Percentiles rank a stretch among this genome's conserved stretches.
Evolutionary conservation across 208 protist genomes (phyloP).

Genomic region (Trypanosoma mega): DNA sequence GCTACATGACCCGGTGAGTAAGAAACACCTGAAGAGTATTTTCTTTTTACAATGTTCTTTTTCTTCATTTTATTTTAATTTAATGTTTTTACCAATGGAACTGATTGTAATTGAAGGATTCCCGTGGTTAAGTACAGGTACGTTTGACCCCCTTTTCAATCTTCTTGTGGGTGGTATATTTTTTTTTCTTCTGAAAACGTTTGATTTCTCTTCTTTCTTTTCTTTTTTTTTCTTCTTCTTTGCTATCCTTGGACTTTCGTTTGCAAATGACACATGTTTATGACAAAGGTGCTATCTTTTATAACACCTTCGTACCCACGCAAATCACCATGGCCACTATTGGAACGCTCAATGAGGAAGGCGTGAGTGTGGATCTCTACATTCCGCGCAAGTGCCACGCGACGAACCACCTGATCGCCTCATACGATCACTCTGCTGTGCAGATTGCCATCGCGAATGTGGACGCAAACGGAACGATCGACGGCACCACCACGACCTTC

Average conservation of each 20-base stretch:
- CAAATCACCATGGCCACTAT: conserved; percentile 85
- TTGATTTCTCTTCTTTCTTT: not conserved
- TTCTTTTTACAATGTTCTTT: too few relatives aligned
- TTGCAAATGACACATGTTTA: too few relatives aligned
- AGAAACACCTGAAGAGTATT: too few relatives aligned
- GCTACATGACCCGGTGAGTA: too few relatives aligned
- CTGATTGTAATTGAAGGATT: too few relatives aligned
- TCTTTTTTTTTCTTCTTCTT: conserved; percentile 5
- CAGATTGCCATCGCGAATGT: conserved; percentile 97
- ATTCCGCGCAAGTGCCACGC: conserved; percentile 97
- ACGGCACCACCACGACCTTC: conserved; percentile 91
- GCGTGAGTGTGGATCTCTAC: conserved; percentile 94
- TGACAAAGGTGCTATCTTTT: too few relatives aligned
- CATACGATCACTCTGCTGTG: conserved; percentile 94
- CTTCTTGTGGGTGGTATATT: not conserved
- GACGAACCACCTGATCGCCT: conserved; percentile 94
- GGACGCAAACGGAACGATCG: conserved; percentile 87
- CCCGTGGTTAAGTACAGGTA: not conserved
- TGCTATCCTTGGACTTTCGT: not conserved
- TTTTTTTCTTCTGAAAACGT: not conserved
- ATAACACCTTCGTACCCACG: too few relatives aligned
- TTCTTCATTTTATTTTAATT: too few relatives aligned
- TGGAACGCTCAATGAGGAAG: conserved; percentile 91
- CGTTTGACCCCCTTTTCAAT: not conserved
- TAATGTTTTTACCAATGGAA: too few relatives aligned